These are phyloP conservation scores for Metschnikowia kofuensis DNA, from an alignment of 805 yeast genomes.

Conservation along the genomic window DNA sequence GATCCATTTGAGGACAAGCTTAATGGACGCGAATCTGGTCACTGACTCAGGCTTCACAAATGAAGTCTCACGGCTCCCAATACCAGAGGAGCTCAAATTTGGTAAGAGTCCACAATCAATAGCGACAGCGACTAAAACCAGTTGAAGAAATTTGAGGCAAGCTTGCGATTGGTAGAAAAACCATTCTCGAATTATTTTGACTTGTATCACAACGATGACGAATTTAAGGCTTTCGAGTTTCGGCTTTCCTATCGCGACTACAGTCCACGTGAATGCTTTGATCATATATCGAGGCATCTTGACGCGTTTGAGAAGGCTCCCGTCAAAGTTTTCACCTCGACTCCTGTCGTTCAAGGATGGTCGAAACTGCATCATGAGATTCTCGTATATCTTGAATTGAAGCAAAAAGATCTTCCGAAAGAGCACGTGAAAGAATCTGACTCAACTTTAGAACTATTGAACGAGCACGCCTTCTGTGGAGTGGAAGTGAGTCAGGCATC, in stretches of 20 bases:
- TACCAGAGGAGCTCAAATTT: not conserved
- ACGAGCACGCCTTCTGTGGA: not conserved
- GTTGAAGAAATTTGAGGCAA: not conserved
- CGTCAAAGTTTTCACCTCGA: not conserved
- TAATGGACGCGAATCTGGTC: not conserved
- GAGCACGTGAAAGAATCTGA: not conserved
- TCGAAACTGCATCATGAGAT: not conserved
- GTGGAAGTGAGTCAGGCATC: not conserved
- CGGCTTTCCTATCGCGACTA: not conserved
- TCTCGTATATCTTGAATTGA: not conserved
- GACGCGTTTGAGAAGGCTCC: not conserved
- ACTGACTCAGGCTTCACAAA: not conserved
- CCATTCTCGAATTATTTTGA: not conserved
- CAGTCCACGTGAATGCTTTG: not conserved
- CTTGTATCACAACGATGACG: not conserved
- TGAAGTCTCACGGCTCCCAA: not conserved
- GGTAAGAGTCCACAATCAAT: not conserved
- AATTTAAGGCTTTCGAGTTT: not conserved
- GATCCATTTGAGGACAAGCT: conserved; percentile 1
- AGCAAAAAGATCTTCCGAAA: not conserved
- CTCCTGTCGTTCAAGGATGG: too few relatives aligned
- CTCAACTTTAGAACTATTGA: not conserved
- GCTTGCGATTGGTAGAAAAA: not conserved
- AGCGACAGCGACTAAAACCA: not conserved
- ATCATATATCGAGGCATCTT: not conserved